phyloP scores from a whole-genome alignment of 306 rosid genomes.

The Ormosia emarginata region DNA sequence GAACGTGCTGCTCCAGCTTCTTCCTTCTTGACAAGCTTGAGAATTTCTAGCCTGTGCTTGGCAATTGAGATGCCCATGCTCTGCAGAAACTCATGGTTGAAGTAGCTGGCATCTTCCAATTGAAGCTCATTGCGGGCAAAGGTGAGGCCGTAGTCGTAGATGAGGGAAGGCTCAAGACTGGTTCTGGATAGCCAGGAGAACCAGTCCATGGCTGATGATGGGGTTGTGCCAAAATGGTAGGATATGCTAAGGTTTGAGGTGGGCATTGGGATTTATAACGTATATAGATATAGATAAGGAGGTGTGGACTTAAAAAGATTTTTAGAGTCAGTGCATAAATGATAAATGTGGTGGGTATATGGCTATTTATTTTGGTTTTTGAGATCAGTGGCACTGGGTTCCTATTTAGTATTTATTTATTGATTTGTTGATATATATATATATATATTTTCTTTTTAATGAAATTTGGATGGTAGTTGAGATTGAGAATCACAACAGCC shows the following conservation, averaged over 20 bases:
- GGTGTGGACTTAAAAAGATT: constrained; percentile 3
- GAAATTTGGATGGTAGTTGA: constrained; percentile 56
- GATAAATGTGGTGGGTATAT: constrained; percentile 49
- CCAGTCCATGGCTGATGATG: constrained; percentile 74
- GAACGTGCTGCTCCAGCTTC: background rate
- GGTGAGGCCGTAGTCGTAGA: constrained; percentile 70
- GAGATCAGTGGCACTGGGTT: background rate
- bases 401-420: background rate
- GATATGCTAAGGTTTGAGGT: constrained; percentile 25
- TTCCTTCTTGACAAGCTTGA: constrained; percentile 69
- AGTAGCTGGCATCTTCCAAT: constrained; percentile 48
- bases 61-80: constrained; percentile 87
- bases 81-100: constrained; percentile 85
- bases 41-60: constrained; percentile 86
- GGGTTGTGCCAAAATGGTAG: background rate
- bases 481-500: constrained; percentile 35
- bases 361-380: constrained; percentile 22
- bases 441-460: background rate
- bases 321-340: constrained; percentile 7
- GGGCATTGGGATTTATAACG: constrained; percentile 16
- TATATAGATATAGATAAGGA: constrained; percentile 21
- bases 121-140: constrained; percentile 71
- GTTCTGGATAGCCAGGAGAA: constrained; percentile 89
- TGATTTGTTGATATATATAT: too few species aligned
- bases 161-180: constrained; percentile 57